These are phyloP conservation scores for Xylaria acuta DNA, from an alignment of 495 filamentous ascomycete genomes.

Conservation along the genomic window DNA sequence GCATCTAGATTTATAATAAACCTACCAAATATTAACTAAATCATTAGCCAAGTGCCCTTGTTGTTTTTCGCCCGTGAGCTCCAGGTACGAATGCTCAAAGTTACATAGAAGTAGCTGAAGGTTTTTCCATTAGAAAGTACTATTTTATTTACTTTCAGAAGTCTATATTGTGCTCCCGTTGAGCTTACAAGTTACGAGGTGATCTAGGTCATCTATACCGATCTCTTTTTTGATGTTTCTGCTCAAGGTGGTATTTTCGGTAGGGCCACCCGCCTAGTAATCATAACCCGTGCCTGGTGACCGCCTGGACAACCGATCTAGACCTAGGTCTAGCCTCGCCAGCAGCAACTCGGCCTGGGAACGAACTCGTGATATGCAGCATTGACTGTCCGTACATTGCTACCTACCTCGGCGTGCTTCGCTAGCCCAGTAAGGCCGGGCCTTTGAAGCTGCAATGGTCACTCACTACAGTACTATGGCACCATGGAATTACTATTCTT, in stretches of 20 bases:
- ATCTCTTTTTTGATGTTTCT: not conserved
- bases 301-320: not conserved
- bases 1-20: not conserved
- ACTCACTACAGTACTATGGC: not conserved
- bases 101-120: not conserved
- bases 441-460: conserved; percentile 19
- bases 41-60: not conserved
- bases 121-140: not conserved
- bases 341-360: not conserved
- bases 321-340: conserved; percentile 13
- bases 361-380: conserved; percentile 11
- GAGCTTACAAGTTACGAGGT: not conserved
- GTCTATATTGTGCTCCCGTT: not conserved
- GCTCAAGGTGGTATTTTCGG: not conserved
- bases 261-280: not conserved
- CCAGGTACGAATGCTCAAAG: not conserved
- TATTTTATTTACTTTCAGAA: not conserved
- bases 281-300: not conserved
- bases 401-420: not conserved
- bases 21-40: not conserved
- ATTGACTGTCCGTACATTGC: not conserved
- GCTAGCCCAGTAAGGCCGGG: not conserved
- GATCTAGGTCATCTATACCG: not conserved
- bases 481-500: conserved; percentile 12
- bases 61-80: not conserved